Evolutionary conservation across 768 basidiomycete genomes (phyloP).

Genomic region (Hygrocybe coccinea): DNA sequence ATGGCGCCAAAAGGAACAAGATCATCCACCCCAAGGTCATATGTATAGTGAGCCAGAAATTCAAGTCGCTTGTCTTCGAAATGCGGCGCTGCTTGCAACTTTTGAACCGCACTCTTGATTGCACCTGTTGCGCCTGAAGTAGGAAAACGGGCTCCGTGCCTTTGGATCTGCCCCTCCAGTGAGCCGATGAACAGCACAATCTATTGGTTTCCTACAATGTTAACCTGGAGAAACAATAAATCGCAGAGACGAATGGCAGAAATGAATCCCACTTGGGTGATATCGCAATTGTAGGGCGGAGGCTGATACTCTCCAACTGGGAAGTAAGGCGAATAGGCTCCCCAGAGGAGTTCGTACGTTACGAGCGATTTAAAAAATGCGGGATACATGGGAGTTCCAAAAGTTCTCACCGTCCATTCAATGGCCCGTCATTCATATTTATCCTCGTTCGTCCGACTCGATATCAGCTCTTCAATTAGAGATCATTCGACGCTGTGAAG

Average conservation of each 20-base stretch:
- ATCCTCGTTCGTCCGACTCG: too few relatives aligned
- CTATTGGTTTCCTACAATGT: slow-evolving; percentile 45
- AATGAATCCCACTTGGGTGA: slow-evolving; percentile 47
- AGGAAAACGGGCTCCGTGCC: slow-evolving; percentile 78
- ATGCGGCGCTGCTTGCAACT: slow-evolving; percentile 44
- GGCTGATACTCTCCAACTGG: slow-evolving; percentile 41
- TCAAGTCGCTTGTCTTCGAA: slow-evolving; percentile 44
- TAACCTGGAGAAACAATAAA: slow-evolving; percentile 38
- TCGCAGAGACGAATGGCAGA: background rate
- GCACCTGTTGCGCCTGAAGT: slow-evolving; percentile 42
- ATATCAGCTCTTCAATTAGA: too few relatives aligned
- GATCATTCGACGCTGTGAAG: too few relatives aligned
- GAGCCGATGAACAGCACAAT: background rate
- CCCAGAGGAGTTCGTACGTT: slow-evolving; percentile 38
- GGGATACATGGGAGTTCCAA: too few relatives aligned
- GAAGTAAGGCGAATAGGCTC: slow-evolving; percentile 57
- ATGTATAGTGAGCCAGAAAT: slow-evolving; percentile 59
- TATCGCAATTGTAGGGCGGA: slow-evolving; percentile 45
- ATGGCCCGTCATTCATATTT: too few relatives aligned
- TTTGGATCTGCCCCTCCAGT: slow-evolving; percentile 52
- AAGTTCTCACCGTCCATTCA: too few relatives aligned
- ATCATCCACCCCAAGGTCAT: slow-evolving; percentile 51
- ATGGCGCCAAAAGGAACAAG: slow-evolving; percentile 43
- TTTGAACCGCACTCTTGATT: slow-evolving; percentile 48
- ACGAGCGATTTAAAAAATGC: too few relatives aligned